Evolutionary conservation across 1,284 basidiomycete species (phyloP), one percentile per base, ranked within the genome.

Genomic region (Gymnopus androsaceus): DNA sequence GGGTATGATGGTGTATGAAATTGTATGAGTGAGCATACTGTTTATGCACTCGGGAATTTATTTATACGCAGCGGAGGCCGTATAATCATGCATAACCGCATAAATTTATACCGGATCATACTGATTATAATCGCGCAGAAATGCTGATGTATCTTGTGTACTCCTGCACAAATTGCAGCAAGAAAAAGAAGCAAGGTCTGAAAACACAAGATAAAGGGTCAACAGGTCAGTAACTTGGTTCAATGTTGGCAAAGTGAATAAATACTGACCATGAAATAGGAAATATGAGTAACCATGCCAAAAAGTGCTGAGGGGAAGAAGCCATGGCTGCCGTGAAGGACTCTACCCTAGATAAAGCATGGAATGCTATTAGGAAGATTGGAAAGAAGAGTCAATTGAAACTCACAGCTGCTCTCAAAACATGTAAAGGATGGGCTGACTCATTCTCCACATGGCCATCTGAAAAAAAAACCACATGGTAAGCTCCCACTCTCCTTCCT

Each of bases 81-180:
- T 50, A 50, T 50, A 34, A 37, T 25, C 5, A 21, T 17, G 48
- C 37, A 37, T 36, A 19, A 38, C 5, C 3, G 48, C 37, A 50
- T 36, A n/a, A n/a, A n/a, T n/a, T n/a, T n/a, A n/a, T n/a, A n/a
- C n/a, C n/a, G 28, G 8, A 48, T 31, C 19, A 31, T 33, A 33
- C 30, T 3, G 23, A 21, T 50, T 31, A 50, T 38, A 50, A 8
- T 15, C 7, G n/a, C 15, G 19, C 31, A 34, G 37, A 38, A 14
- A 37, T 50, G 48, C 48, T 50, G 48, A 50, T 50, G 46, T n/a
- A 44, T 44, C 23, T 44, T 5, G 23, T 44, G 23, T 44, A 44
- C 21, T 23, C 21, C 6, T 44, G 41, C n/a, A 25, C 41, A 6
- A 44, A 44, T 6, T 44, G 41, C n/a, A n/a, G 21, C 11, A 27